Base-by-base conservation (phyloP, 768 basidiomycete species). In the Ramaria sp. region DNA sequence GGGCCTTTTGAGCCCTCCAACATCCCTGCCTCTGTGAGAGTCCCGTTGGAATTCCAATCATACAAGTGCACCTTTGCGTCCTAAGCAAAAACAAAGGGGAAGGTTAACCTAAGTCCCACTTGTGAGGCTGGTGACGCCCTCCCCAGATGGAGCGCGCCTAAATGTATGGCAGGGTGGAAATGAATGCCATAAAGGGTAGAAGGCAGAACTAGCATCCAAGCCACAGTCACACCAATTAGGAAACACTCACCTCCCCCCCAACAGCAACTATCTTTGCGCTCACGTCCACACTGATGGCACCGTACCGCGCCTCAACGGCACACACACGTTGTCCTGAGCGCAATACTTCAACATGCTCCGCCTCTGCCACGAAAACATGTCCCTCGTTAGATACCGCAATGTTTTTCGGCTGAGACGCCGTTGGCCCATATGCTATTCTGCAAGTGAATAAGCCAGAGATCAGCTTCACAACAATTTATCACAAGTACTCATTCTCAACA, bases 21-120 rank as follows among this genome's bases (percentile, higher is more conserved):
- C 2, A 78, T 70, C 0, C 67, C 76, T 27, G 63, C 66, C 63
- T 85, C 82, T 45, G 71, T 78, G 54, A 90, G 63, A 1, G 72
- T 60, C 8, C 60, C 58, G 57, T 78, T 79, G 0, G 82, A 84
- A 56, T 84, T 78, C 83, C 88, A 89, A 24, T 77, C 68, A 60
- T 83, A 79, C 27, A 97, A 67, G 41, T 78, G 76, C 10, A 95
- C 77, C 67, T 88, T 90, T 54, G 76, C 73, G 63, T 89, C 87
- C 81, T 88, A 66, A 28, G 57, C n/a, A n/a, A n/a, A n/a, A n/a
- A n/a, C n/a, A 28, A 12, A 39, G 27, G 12, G 44, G 52, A 60
- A 65, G 27, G 60, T 56, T 13, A 61, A 53, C 3, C 49, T 32
- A 47, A 47, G 24, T 10, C 5, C 3, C 13, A 13, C 8, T 5